Evolutionary conservation across 768 basidiomycete species (phyloP).

Genomic region (Boletellus sp.): DNA sequence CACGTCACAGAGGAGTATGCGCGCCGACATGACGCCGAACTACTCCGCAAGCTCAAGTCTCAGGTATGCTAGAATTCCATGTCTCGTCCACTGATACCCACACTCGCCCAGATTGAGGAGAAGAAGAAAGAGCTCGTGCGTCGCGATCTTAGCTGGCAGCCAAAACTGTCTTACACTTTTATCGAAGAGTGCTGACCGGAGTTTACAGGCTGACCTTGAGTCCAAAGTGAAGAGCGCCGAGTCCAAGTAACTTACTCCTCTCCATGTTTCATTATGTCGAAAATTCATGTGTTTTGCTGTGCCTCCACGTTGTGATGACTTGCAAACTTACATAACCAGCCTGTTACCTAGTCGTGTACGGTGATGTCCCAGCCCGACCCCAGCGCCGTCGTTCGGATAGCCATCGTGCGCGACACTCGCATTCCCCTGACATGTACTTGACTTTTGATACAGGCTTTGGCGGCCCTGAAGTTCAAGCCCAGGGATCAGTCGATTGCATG

Average conservation of each 20-base stretch:
- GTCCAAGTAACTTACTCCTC: conserved; percentile 19
- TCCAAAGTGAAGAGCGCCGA: conserved; percentile 22
- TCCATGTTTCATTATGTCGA: background rate
- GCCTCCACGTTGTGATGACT: no score
- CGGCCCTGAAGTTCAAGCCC: conserved; percentile 25
- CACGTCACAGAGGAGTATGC: conserved; percentile 55
- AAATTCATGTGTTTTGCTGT: conserved; percentile 1
- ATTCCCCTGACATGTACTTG: background rate
- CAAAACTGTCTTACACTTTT: conserved; percentile 12
- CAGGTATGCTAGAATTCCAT: conserved; percentile 38
- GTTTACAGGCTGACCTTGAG: conserved; percentile 29
- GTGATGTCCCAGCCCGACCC: conserved; percentile 12
- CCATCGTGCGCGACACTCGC: conserved; percentile 19
- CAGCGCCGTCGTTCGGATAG: conserved; percentile 16
- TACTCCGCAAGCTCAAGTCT: conserved; percentile 55
- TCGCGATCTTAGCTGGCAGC: conserved; percentile 9
- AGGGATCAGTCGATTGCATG: conserved; percentile 22
- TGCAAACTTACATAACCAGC: no score
- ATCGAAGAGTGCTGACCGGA: conserved; percentile 10
- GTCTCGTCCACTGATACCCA: background rate
- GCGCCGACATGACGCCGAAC: conserved; percentile 53
- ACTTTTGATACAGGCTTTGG: conserved; percentile 14
- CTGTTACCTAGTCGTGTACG: no score
- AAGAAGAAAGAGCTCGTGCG: conserved; percentile 34
- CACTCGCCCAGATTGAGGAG: conserved; percentile 23